Percentiles rank a stretch among this genome's conserved stretches.
Evolutionary conservation across 139 green algal genomes (phyloP).

Genomic region (Volvox reticuliferus): DNA sequence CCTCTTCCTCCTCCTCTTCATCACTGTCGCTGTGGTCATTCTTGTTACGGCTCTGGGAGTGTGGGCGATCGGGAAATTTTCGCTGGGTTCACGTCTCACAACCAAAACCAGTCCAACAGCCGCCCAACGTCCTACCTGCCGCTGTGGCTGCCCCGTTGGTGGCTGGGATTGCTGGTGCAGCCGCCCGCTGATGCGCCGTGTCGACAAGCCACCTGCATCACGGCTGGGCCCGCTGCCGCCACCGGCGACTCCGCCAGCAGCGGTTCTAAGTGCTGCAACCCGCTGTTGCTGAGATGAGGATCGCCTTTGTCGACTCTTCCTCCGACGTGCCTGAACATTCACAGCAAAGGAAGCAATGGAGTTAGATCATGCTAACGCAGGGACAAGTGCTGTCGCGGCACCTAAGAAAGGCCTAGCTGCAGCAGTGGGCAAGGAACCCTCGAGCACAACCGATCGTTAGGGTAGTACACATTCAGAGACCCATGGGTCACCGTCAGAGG

Average conservation of each 20-base stretch:
- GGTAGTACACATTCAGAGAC: no score
- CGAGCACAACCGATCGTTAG: no score
- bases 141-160: not conserved
- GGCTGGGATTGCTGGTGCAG: not conserved
- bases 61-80: not conserved
- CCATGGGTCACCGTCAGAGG: no score
- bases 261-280: not conserved
- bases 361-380: not conserved
- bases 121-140: not conserved
- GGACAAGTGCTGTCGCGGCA: no score
- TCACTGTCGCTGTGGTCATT: not conserved
- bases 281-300: constrained; percentile 8
- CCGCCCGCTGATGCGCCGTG: constrained; percentile 1
- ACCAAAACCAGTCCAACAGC: not conserved
- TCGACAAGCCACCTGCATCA: not conserved
- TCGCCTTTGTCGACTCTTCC: not conserved
- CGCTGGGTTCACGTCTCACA: not conserved
- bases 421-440: no score
- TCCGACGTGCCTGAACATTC: not conserved
- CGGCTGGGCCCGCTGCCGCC: not conserved
- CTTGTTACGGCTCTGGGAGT: not conserved
- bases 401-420: no score
- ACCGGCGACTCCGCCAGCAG: not conserved
- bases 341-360: not conserved
- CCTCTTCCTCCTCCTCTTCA: not conserved